Evolutionary conservation across 164 flowering plant genomes (phyloP).

Genomic region (Sextonia rubra): DNA sequence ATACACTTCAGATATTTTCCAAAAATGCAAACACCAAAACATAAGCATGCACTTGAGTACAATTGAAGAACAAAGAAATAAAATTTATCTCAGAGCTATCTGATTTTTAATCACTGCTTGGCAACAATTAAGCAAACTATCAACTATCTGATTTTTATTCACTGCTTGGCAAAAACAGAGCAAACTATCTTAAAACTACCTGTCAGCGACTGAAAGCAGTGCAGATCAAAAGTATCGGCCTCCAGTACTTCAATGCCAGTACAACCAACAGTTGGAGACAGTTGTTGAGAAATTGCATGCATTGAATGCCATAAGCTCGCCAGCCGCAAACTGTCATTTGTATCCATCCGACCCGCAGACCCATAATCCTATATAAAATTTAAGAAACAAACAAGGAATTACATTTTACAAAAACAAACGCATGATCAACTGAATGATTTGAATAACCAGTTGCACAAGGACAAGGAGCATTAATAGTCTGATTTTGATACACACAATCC

Average conservation of each 20-base stretch:
- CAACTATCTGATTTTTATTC: constrained; percentile 38
- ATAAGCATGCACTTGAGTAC: not conserved
- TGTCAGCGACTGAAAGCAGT: constrained; percentile 90
- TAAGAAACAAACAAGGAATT: not conserved
- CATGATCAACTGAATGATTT: no score
- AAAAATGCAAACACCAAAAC: not conserved
- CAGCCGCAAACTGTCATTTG: constrained; percentile 84
- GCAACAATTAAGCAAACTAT: not conserved
- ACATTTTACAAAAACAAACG: not conserved
- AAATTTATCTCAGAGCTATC: no score
- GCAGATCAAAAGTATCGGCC: constrained; percentile 92
- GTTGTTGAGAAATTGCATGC: constrained; percentile 96
- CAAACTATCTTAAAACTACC: constrained; percentile 28
- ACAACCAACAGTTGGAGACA: constrained; percentile 77
- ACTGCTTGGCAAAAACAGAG: not conserved
- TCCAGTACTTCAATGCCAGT: constrained; percentile 80
- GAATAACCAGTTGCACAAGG: no score
- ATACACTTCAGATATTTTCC: not conserved
- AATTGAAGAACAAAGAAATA: not conserved
- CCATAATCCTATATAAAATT: constrained; percentile 57
- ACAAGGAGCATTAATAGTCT: no score
- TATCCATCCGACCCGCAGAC: constrained; percentile 88
- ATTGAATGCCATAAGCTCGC: constrained; percentile 98
- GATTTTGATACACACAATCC: no score
- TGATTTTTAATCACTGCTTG: no score